Base-by-base conservation (phyloP, 345 rosid species). In the Mangifera indica region DNA sequence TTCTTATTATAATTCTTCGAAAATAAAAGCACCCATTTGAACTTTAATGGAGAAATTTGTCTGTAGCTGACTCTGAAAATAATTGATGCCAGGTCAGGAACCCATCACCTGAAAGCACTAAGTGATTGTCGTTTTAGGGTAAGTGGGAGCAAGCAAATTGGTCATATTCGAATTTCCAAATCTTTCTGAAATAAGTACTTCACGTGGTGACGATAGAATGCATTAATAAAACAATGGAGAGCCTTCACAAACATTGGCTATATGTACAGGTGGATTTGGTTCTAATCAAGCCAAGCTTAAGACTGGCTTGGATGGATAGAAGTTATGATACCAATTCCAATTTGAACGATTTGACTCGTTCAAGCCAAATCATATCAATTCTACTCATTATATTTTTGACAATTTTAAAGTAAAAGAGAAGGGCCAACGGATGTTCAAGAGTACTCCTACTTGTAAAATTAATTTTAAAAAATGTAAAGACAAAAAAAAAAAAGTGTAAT, bases 131-230 rank as follows among this genome's bases (percentile, higher is more conserved):
- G 56, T 58, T 6, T 49, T 37, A 49, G 66, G 3, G 46, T 2
- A 21, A 46, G 46, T 59, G 44, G 18, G 24, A 70, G 29, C 29
- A 70, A 18, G 46, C 66, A 59, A 70, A 3, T 22, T 58, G 34
- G 29, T 59, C 73, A 45, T 7, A 11, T 58, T 58, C 65, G 3
- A 12, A 26, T 70, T 70, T 46, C 73, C 64, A 59, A 70, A 46
- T 45, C 6, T 46, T 26, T 0, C 13, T 15, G 7, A 44, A 70
- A 70, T 59, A 65, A 70, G 26, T 24, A n/a, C 45, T 26, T 59
- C 66, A 26, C 46, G 17, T 14, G n/a, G 6, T 49, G 10, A 66
- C 17, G 26, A 29, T 29, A 51, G 14, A 49, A 66, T 62, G 66
- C 66, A 37, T 7, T 62, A 21, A n/a, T 37, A 37, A 37, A 10